phyloP scores from a whole-genome alignment of 2,329 filamentous ascomycete species.

The Colletotrichum sp. region DNA sequence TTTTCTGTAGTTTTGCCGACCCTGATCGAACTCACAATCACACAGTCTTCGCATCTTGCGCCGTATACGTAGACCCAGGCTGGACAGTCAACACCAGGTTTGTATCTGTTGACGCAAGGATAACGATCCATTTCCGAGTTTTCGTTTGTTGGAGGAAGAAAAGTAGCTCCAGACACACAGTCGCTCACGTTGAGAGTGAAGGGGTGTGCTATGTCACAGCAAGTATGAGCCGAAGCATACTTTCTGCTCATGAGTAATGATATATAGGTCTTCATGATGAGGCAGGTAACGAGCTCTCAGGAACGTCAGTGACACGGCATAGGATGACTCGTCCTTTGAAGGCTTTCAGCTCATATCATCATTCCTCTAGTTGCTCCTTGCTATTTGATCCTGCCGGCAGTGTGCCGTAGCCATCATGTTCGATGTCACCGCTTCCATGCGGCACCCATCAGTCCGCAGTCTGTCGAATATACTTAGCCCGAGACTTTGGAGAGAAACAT shows the following conservation, averaged over 20 bases:
- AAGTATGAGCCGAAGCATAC: rapidly evolving
- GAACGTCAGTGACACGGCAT: not conserved
- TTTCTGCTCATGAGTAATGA: not conserved
- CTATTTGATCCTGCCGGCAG: not conserved
- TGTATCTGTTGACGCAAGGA: not conserved
- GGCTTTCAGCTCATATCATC: not conserved
- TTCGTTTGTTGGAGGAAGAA: not conserved
- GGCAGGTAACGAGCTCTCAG: rapidly evolving
- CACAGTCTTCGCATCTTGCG: not conserved
- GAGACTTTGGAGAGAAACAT: not conserved
- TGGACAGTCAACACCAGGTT: not conserved
- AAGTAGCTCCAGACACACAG: rapidly evolving
- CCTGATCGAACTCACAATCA: not conserved
- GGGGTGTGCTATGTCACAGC: not conserved
- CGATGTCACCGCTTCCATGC: not conserved
- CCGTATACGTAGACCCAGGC: not conserved
- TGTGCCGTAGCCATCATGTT: not conserved
- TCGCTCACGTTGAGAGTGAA: rapidly evolving
- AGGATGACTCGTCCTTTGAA: not conserved
- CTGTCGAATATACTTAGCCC: not conserved
- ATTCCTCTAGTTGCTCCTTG: not conserved
- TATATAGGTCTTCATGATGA: not conserved
- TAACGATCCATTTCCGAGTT: not conserved
- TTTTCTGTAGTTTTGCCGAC: not conserved
- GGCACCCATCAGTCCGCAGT: not conserved